A percentile compares a stretch with the other conserved stretches of the same genome.
Conservation (phyloP, 345 rosid species). For the Boechera retrofracta region DNA sequence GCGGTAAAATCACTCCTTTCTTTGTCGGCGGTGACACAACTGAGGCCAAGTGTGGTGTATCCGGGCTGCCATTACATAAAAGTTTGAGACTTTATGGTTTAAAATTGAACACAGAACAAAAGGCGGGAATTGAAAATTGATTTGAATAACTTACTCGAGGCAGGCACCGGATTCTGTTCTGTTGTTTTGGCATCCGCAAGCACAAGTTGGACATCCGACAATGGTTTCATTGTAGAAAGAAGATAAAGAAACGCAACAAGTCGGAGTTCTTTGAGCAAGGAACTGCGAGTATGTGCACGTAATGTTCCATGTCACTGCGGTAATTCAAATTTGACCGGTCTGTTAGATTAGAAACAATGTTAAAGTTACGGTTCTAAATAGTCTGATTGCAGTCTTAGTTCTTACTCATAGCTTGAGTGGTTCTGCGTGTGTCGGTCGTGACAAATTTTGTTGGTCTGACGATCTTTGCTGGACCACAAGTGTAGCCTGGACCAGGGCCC, state of each 20-base stretch:
- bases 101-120: not conserved
- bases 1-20: constrained; percentile 49
- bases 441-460: constrained; percentile 71
- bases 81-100: constrained; percentile 5
- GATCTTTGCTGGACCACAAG: constrained; percentile 81
- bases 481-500: constrained; percentile 95
- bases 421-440: constrained; percentile 72
- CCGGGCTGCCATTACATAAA: constrained; percentile 56
- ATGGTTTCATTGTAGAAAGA: constrained; percentile 84
- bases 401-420: constrained; percentile 95
- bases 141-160: constrained; percentile 56
- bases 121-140: not conserved
- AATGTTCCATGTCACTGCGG: constrained; percentile 97
- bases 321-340: not conserved
- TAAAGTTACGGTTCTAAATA: not conserved
- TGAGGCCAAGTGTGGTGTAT: constrained; percentile 65
- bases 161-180: constrained; percentile 58
- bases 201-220: constrained; percentile 79
- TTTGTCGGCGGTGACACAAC: constrained; percentile 58
- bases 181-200: constrained; percentile 83
- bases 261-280: constrained; percentile 80
- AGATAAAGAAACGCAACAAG: constrained; percentile 92
- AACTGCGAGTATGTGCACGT: constrained; percentile 95
- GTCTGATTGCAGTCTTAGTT: not conserved
- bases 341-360: constrained; percentile 8